phyloP scores from a whole-genome alignment of 2,329 filamentous ascomycete genomes.

The Paecilomyces sp. region DNA sequence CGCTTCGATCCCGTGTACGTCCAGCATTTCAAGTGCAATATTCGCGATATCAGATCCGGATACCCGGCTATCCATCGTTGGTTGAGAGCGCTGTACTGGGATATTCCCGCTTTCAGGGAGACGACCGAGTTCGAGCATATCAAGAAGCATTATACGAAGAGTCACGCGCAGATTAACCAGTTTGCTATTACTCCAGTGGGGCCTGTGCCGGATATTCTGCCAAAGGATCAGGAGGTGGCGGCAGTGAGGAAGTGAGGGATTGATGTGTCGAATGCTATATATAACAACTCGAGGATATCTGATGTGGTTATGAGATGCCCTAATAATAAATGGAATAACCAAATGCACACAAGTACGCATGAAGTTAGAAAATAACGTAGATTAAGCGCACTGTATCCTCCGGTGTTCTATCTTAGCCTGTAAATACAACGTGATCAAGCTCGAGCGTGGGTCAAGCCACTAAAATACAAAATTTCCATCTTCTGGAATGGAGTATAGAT shows the following conservation, averaged over 20 bases:
- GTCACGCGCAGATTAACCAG: conserved; percentile 58
- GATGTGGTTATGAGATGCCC: neutral
- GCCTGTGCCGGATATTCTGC: conserved; percentile 74
- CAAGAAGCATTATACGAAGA: conserved; percentile 69
- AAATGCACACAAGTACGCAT: neutral
- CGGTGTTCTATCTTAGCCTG: neutral
- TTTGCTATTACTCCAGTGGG: conserved; percentile 75
- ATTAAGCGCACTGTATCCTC: neutral
- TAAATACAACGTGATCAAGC: neutral
- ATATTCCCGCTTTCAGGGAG: conserved; percentile 64
- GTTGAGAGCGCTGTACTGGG: conserved; percentile 82
- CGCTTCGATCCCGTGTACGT: conserved; percentile 74
- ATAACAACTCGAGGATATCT: neutral
- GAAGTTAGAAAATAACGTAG: neutral
- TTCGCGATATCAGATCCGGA: conserved; percentile 74
- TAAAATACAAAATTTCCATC: neutral
- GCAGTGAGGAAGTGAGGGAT: conserved; percentile 10
- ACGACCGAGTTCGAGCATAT: conserved; percentile 95
- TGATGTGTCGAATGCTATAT: neutral
- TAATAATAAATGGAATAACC: neutral
- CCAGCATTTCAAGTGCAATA: conserved; percentile 75
- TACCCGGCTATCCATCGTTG: conserved; percentile 77
- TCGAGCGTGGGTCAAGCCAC: neutral
- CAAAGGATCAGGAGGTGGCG: conserved; percentile 67
- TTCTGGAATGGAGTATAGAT: neutral